phyloP scores from a whole-genome alignment of 2,329 filamentous ascomycete species.

The Fusarium buxicola region DNA sequence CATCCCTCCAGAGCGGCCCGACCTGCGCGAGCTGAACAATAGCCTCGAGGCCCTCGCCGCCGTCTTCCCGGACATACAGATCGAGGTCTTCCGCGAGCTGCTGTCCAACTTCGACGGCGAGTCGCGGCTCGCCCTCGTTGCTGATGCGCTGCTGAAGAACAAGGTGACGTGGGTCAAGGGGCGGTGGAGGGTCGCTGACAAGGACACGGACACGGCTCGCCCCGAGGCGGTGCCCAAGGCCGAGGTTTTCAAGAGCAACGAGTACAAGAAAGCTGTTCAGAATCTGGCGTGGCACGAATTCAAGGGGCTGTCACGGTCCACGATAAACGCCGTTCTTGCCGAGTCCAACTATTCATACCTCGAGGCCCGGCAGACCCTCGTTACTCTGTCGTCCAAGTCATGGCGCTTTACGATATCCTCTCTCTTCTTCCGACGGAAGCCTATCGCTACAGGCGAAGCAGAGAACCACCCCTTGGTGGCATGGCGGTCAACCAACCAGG shows the following conservation, averaged over 20 bases:
- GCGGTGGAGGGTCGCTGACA: constrained; percentile 65
- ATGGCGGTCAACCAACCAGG: constrained; percentile 68
- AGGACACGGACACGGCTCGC: constrained; percentile 50
- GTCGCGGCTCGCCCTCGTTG: constrained; percentile 80
- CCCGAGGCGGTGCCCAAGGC: constrained; percentile 61
- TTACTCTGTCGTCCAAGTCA: constrained; percentile 76
- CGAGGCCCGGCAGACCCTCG: constrained; percentile 75
- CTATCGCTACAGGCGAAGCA: constrained; percentile 63
- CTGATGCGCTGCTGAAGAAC: constrained; percentile 80
- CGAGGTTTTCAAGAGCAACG: constrained; percentile 74
- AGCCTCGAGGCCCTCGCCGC: constrained; percentile 75
- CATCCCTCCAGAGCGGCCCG: constrained; percentile 63
- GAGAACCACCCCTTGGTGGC: constrained; percentile 72
- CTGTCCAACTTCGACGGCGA: constrained; percentile 79
- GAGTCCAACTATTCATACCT: constrained; percentile 85
- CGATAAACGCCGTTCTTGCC: constrained; percentile 81
- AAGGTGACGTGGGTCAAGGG: constrained; percentile 77
- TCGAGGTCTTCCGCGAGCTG: constrained; percentile 87
- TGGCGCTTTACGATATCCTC: constrained; percentile 81
- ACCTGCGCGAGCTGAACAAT: constrained; percentile 76
- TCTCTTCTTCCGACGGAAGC: constrained; percentile 75
- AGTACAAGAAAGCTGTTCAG: constrained; percentile 77
- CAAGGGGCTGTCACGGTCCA: constrained; percentile 76
- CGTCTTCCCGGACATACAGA: constrained; percentile 83
- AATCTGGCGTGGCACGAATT: constrained; percentile 80